Conservation (phyloP, 495 filamentous ascomycete genomes). For the Penicillium daleae region DNA sequence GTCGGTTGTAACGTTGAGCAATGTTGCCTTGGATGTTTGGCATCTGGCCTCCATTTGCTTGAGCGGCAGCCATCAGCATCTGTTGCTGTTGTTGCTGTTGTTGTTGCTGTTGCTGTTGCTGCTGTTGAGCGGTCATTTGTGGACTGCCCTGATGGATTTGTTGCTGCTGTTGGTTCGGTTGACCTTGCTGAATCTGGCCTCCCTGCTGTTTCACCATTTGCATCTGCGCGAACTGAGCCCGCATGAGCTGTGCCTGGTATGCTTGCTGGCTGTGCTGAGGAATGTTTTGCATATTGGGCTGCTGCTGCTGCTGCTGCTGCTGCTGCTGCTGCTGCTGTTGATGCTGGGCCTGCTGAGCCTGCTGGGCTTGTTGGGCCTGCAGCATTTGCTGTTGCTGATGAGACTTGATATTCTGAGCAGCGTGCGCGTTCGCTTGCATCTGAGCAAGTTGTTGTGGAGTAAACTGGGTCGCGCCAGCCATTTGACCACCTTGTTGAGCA, state of each 20-base stretch:
- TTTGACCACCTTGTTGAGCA: constrained; percentile 46
- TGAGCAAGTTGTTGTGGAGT: constrained; percentile 52
- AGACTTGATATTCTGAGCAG: constrained; percentile 58
- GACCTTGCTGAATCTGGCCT: constrained; percentile 39
- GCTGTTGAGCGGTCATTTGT: constrained; percentile 42
- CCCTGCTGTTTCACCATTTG: constrained; percentile 47
- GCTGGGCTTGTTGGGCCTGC: constrained; percentile 40
- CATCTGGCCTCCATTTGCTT: constrained; percentile 46
- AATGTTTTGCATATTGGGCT: constrained; percentile 43
- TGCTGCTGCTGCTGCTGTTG: constrained; percentile 56
- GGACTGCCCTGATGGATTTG: constrained; percentile 37
- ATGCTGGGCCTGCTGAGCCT: constrained; percentile 40
- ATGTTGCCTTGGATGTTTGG: constrained; percentile 39
- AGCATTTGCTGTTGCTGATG: constrained; percentile 50
- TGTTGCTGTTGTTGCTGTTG: constrained; percentile 47
- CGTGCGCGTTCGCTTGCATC: constrained; percentile 48
- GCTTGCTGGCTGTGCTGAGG: constrained; percentile 49
- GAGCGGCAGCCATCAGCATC: constrained; percentile 46
- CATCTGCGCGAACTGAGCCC: constrained; percentile 45
- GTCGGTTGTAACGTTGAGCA: constrained; percentile 39
- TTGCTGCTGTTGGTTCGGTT: constrained; percentile 38
- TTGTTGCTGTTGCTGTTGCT: constrained; percentile 38
- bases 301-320: constrained; percentile 34
- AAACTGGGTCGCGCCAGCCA: constrained; percentile 45
- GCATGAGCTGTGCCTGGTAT: constrained; percentile 50